Evolutionary conservation across 306 rosid species (phyloP).

Genomic region (Vigna nakashimae): DNA sequence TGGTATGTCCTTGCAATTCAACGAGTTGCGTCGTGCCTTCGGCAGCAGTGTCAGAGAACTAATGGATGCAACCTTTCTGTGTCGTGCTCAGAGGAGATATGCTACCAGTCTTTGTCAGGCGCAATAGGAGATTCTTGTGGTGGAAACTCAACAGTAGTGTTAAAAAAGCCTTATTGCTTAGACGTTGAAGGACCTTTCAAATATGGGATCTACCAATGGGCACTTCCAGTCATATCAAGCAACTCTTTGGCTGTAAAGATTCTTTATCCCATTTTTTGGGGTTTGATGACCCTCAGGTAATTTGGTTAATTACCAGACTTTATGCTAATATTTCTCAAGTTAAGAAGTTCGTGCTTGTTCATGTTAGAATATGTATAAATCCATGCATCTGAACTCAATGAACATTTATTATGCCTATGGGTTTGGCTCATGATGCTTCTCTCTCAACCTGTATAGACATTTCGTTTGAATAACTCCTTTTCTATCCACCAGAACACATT

Average conservation of each 20-base stretch:
- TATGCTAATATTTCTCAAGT: not conserved
- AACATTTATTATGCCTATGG: not conserved
- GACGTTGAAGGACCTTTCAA: slow-evolving; percentile 78
- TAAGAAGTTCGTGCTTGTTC: not conserved
- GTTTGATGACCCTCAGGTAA: slow-evolving; percentile 96
- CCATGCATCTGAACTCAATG: not conserved
- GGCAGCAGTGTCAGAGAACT: slow-evolving; percentile 72
- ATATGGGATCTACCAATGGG: slow-evolving; percentile 95
- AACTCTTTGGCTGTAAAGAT: slow-evolving; percentile 85
- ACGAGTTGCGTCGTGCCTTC: slow-evolving; percentile 87
- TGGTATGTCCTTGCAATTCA: slow-evolving; percentile 99
- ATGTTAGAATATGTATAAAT: not conserved
- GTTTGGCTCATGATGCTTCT: slow-evolving; percentile 13
- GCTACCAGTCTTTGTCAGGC: slow-evolving; percentile 62
- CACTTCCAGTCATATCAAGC: slow-evolving; percentile 98
- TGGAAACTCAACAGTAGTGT: slow-evolving; percentile 56
- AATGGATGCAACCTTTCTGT: slow-evolving; percentile 69
- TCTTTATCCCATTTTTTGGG: slow-evolving; percentile 99
- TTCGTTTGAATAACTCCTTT: not conserved
- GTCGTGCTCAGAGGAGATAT: slow-evolving; percentile 82
- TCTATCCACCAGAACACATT: not conserved
- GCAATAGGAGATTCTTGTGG: slow-evolving; percentile 59
- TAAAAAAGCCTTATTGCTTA: slow-evolving; percentile 69
- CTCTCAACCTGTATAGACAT: not conserved
- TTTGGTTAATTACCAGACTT: slow-evolving; percentile 2